phyloP scores from a whole-genome alignment of 73 alveolate genomes.

The Breviolum minutum region DNA sequence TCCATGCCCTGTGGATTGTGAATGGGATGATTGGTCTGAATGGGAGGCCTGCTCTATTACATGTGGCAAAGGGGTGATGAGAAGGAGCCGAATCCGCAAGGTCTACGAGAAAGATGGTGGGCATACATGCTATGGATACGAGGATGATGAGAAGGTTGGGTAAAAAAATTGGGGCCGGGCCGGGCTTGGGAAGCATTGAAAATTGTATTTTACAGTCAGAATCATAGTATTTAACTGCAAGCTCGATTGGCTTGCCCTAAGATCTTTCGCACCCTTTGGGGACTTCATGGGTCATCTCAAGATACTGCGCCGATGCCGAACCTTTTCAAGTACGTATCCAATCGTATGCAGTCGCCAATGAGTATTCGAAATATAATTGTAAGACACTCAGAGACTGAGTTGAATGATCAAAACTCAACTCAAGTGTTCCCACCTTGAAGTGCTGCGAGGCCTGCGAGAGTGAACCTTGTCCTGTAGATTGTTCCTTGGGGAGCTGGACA shows the following conservation, averaged over 20 bases:
- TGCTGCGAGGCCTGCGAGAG: slow-evolving; percentile 19
- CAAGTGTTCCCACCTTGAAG: not conserved
- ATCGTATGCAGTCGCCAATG: too few relatives aligned
- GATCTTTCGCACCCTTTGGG: too few relatives aligned
- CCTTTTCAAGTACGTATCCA: too few relatives aligned
- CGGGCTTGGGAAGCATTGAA: not conserved
- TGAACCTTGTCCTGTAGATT: slow-evolving; percentile 75
- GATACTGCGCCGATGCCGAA: too few relatives aligned
- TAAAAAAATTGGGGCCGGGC: not conserved
- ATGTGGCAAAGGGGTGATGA: slow-evolving; percentile 35
- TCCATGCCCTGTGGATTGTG: slow-evolving; percentile 71
- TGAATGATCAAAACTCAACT: too few relatives aligned
- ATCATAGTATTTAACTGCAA: too few relatives aligned
- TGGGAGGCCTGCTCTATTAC: slow-evolving; percentile 67
- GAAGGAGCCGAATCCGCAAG: slow-evolving; percentile 48
- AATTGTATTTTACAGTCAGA: too few relatives aligned
- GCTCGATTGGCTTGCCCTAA: too few relatives aligned
- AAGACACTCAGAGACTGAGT: too few relatives aligned
- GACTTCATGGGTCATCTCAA: too few relatives aligned
- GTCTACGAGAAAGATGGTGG: slow-evolving; percentile 75
- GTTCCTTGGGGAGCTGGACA: slow-evolving; percentile 49
- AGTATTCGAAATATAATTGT: too few relatives aligned
- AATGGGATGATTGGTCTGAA: slow-evolving; percentile 67
- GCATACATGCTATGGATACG: slow-evolving; percentile 48
- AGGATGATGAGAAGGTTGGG: slow-evolving; percentile 59